Conservation (phyloP, 768 basidiomycete genomes). For the Mycena floridula region DNA sequence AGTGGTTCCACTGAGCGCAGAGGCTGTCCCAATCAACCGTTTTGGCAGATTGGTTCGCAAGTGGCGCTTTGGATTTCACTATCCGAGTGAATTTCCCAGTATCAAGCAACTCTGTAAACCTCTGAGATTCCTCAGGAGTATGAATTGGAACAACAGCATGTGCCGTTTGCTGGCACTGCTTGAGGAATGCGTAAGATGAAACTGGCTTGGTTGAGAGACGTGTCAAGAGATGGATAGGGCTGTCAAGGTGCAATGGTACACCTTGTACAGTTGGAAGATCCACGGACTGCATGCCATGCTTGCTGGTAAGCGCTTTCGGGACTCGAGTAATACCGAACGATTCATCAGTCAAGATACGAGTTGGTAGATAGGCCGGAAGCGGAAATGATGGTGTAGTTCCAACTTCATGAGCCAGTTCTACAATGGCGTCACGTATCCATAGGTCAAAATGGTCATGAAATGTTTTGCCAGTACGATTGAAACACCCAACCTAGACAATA, state of each 20-base stretch:
- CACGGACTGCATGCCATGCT: slow-evolving; percentile 4
- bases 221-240: too few species aligned
- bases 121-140: slow-evolving; percentile 7
- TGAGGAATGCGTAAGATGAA: slow-evolving; percentile 9
- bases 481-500: slow-evolving; percentile 8
- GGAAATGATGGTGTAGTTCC: slow-evolving; percentile 8
- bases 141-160: slow-evolving; percentile 9
- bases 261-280: too few species aligned
- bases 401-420: slow-evolving; percentile 6
- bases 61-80: too few species aligned
- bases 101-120: slow-evolving; percentile 2
- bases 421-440: slow-evolving; percentile 12
- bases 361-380: slow-evolving; percentile 8
- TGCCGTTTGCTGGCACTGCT: slow-evolving; percentile 8
- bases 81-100: too few species aligned
- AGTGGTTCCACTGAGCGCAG: slow-evolving; percentile 9
- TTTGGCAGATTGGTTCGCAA: too few species aligned
- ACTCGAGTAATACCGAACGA: slow-evolving; percentile 10
- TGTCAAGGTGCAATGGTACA: too few species aligned
- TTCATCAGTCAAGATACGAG: slow-evolving; percentile 10
- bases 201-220: slow-evolving; percentile 6
- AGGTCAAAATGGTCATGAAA: slow-evolving; percentile 9
- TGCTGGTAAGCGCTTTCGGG: slow-evolving; percentile 1
- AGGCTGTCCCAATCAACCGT: too few species aligned
- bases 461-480: slow-evolving; percentile 7